Percentiles rank a stretch among this genome's conserved stretches.
Conservation (phyloP, 2,329 filamentous ascomycete genomes). For the Arthroderma sp. region DNA sequence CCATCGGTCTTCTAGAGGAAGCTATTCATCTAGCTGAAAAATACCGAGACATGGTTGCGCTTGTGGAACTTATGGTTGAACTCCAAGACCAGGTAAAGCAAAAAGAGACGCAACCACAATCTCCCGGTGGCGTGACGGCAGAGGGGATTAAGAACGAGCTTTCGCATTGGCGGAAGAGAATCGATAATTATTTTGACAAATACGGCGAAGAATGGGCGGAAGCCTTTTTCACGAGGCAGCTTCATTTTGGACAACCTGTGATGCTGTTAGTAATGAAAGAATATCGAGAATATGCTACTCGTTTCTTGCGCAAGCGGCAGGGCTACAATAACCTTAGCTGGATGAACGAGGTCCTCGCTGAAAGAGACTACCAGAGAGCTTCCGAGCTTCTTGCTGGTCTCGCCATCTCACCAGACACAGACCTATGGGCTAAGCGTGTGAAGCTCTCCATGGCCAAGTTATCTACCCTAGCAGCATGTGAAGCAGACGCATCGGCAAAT, state of each 20-base stretch:
- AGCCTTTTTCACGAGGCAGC: conserved; percentile 67
- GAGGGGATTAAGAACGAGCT: conserved; percentile 21
- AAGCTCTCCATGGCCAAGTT: conserved; percentile 84
- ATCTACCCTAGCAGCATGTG: conserved; percentile 52
- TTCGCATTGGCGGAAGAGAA: conserved; percentile 18
- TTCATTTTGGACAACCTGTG: conserved; percentile 52
- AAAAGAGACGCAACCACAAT: conserved; percentile 10
- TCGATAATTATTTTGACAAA: conserved; percentile 35
- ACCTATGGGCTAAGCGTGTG: conserved; percentile 86
- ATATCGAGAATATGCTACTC: conserved; percentile 59
- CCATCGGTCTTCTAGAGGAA: conserved; percentile 42
- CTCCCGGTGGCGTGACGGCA: conserved; percentile 9
- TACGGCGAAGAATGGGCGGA: conserved; percentile 43
- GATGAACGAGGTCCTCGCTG: conserved; percentile 81
- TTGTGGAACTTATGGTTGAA: conserved; percentile 39
- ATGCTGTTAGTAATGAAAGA: conserved; percentile 56
- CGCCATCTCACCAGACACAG: conserved; percentile 58
- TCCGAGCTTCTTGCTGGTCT: conserved; percentile 56
- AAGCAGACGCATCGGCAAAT: conserved; percentile 16
- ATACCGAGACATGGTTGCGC: conserved; percentile 48
- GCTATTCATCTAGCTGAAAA: conserved; percentile 50
- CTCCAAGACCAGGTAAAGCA: conserved; percentile 26
- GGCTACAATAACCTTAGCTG: conserved; percentile 69
- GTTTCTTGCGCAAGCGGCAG: conserved; percentile 60
- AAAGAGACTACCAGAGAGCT: conserved; percentile 62